Evolutionary conservation across 73 alveolate genomes (phyloP).

Genomic region (Durusdinium trenchii): DNA sequence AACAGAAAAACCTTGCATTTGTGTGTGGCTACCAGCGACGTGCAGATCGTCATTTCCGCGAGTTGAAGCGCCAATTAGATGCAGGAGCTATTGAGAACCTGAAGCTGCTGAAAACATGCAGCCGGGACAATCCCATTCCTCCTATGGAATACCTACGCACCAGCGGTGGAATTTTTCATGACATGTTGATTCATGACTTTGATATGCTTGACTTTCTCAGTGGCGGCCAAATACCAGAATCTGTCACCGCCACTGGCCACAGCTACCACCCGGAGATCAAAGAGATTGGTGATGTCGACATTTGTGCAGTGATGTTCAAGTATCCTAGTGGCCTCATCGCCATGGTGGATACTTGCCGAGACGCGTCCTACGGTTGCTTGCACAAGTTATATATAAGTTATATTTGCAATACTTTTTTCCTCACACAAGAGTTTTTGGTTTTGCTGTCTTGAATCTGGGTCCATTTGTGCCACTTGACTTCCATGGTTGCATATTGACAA

Average conservation of each 20-base stretch:
- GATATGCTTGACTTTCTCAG: constrained; percentile 92
- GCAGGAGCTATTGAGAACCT: constrained; percentile 89
- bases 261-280: constrained; percentile 70
- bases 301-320: constrained; percentile 65
- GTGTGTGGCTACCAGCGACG: constrained; percentile 90
- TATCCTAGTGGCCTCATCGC: constrained; percentile 68
- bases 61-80: constrained; percentile 82
- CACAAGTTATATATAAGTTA: background rate
- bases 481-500: background rate
- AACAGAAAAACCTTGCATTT: constrained; percentile 60
- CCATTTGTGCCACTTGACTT: background rate
- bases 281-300: constrained; percentile 60
- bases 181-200: constrained; percentile 96
- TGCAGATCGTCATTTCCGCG: constrained; percentile 81
- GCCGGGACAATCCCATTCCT: constrained; percentile 94
- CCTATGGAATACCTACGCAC: constrained; percentile 80
- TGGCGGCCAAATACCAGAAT: constrained; percentile 72
- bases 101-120: constrained; percentile 69
- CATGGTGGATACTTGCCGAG: constrained; percentile 91
- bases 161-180: constrained; percentile 96
- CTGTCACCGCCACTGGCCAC: constrained; percentile 76
- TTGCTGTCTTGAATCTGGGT: background rate
- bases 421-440: background rate
- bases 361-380: constrained; percentile 92
- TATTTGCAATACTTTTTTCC: background rate